Percentiles rank a stretch among this genome's conserved stretches.
Conservation (phyloP, 1,284 basidiomycete genomes). For the Abortiporus biennis region DNA sequence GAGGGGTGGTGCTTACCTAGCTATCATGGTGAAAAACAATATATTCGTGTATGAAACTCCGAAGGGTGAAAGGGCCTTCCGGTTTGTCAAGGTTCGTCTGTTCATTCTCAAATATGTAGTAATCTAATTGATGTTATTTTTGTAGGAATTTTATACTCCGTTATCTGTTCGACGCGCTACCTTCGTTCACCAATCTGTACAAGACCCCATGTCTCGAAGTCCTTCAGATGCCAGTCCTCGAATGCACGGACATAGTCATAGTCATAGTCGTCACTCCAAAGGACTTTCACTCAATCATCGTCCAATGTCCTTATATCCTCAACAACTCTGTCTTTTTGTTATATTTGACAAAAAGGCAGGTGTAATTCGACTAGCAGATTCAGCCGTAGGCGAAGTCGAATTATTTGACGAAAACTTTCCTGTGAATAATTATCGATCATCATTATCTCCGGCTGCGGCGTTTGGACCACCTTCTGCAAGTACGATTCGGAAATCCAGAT, state of each 20-base stretch:
- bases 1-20: slow-evolving; percentile 58
- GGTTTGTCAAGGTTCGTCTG: slow-evolving; percentile 61
- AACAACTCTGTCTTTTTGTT: slow-evolving; percentile 68
- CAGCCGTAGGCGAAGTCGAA: slow-evolving; percentile 72
- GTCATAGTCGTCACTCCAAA: slow-evolving; percentile 22
- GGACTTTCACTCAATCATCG: slow-evolving; percentile 21
- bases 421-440: too few relatives aligned
- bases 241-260: slow-evolving; percentile 12
- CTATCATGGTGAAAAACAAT: slow-evolving; percentile 66
- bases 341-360: slow-evolving; percentile 80
- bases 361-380: slow-evolving; percentile 70
- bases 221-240: slow-evolving; percentile 33
- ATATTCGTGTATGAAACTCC: slow-evolving; percentile 76
- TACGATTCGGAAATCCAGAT: slow-evolving; percentile 38
- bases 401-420: slow-evolving; percentile 43
- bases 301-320: slow-evolving; percentile 41
- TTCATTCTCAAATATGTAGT: background rate
- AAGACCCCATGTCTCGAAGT: slow-evolving; percentile 41
- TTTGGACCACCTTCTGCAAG: too few relatives aligned
- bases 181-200: slow-evolving; percentile 65
- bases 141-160: slow-evolving; percentile 77
- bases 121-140: slow-evolving; percentile 3
- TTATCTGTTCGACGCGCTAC: slow-evolving; percentile 51
- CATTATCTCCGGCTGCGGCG: slow-evolving; percentile 16
- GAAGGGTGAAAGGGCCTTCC: slow-evolving; percentile 74